Evolutionary conservation across 345 rosid species (phyloP).

Genomic region (Isatis tinctoria): DNA sequence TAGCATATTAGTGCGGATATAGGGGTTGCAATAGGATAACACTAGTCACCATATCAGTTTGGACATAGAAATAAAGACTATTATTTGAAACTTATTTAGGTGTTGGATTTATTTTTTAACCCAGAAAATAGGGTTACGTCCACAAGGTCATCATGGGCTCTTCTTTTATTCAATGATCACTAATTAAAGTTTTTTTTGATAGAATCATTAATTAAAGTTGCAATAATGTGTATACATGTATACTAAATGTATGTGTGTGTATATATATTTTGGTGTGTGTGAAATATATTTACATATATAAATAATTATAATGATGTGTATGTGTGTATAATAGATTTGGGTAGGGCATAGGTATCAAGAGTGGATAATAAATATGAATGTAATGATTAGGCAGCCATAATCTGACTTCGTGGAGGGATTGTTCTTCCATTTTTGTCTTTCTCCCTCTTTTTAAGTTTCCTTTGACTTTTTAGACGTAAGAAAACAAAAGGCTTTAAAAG

Average conservation of each 20-base stretch:
- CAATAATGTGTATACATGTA: background rate
- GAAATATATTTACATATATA: background rate
- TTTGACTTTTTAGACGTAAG: slow-evolving; percentile 33
- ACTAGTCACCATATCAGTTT: background rate
- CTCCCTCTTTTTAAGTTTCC: slow-evolving; percentile 29
- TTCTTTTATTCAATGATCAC: slow-evolving; percentile 4
- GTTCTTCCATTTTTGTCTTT: slow-evolving; percentile 30
- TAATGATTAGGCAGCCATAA: slow-evolving; percentile 37
- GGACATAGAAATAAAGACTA: background rate
- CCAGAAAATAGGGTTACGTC: background rate
- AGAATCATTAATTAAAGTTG: slow-evolving; percentile 2
- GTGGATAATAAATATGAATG: slow-evolving; percentile 27
- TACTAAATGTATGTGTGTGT: background rate
- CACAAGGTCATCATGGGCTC: slow-evolving; percentile 17
- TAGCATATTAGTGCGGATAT: background rate
- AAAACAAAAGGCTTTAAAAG: slow-evolving; percentile 17
- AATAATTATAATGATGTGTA: slow-evolving; percentile 2
- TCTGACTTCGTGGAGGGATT: slow-evolving; percentile 40
- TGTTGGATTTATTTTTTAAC: background rate
- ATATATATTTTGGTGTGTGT: background rate
- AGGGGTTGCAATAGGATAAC: background rate
- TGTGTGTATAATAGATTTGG: slow-evolving; percentile 21
- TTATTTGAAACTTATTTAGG: background rate
- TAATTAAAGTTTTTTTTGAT: background rate
- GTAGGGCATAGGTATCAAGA: slow-evolving; percentile 32